Evolutionary conservation across 495 filamentous ascomycete species (phyloP).

Genomic region (Podospora pseudocomata): DNA sequence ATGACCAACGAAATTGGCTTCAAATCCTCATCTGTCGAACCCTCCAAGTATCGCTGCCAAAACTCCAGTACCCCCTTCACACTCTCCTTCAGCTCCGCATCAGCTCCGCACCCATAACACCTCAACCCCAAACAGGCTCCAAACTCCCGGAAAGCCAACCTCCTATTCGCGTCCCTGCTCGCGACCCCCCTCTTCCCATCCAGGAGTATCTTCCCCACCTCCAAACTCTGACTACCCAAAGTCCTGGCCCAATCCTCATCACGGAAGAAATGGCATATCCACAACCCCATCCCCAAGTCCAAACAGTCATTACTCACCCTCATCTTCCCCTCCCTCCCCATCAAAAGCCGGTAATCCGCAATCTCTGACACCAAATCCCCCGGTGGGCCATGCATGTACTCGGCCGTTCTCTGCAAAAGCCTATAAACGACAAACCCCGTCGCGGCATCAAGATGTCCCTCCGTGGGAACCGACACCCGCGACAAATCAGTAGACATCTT

Average conservation of each 20-base stretch:
- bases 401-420: conserved; percentile 49
- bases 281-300: conserved; percentile 65
- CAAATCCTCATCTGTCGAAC: conserved; percentile 46
- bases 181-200: conserved; percentile 31
- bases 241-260: conserved; percentile 50
- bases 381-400: conserved; percentile 20
- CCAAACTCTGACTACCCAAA: conserved; percentile 44
- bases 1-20: conserved; percentile 60
- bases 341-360: conserved; percentile 55
- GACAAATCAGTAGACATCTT: conserved; percentile 57
- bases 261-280: conserved; percentile 57
- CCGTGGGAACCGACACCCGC: conserved; percentile 47
- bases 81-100: conserved; percentile 38
- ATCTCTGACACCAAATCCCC: conserved; percentile 51
- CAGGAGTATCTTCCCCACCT: conserved; percentile 39
- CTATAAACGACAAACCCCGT: conserved; percentile 58
- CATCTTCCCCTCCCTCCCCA: conserved; percentile 38
- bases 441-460: conserved; percentile 61
- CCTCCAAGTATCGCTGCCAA: conserved; percentile 51
- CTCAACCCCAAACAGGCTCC: conserved; percentile 55
- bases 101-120: conserved; percentile 45
- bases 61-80: conserved; percentile 47
- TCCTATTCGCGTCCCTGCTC: conserved; percentile 37
- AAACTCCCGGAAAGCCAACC: conserved; percentile 64
- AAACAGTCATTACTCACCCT: conserved; percentile 53